Evolutionary conservation across 495 filamentous ascomycete genomes (phyloP).

Genomic region (Aspergillus carlsbadensis): DNA sequence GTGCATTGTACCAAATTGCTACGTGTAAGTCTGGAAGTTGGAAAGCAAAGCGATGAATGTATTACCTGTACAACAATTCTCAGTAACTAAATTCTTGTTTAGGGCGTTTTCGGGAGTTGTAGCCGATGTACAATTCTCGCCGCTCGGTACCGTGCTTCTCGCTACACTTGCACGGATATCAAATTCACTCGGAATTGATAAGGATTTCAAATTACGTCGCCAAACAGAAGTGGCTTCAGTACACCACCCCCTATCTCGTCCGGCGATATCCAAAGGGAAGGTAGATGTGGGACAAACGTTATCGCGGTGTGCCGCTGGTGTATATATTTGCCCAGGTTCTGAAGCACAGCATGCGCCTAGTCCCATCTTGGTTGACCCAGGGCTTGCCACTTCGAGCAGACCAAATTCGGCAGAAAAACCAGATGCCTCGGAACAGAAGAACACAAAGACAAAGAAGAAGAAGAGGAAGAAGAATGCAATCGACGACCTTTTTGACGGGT

Average conservation of each 20-base stretch:
- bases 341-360: not conserved
- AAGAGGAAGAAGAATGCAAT: conserved; percentile 57
- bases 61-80: not conserved
- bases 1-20: conserved; percentile 42
- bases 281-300: conserved; percentile 40
- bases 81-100: not conserved
- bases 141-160: conserved; percentile 75
- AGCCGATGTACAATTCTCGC: conserved; percentile 70
- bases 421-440: not conserved
- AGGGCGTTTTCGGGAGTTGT: conserved; percentile 70
- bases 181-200: conserved; percentile 38
- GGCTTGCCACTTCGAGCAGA: not conserved
- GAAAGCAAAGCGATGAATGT: not conserved
- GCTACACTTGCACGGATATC: conserved; percentile 61
- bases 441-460: conserved; percentile 35
- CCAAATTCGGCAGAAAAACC: conserved; percentile 3
- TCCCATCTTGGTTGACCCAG: not conserved
- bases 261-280: not conserved
- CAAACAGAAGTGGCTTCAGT: not conserved
- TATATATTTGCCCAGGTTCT: no score
- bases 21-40: conserved; percentile 35
- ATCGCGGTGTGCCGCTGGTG: no score
- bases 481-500: conserved; percentile 59
- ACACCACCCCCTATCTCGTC: not conserved
- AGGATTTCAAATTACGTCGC: conserved; percentile 17